Evolutionary conservation across 768 basidiomycete species (phyloP).

Genomic region (Pisolithus marmoratus): DNA sequence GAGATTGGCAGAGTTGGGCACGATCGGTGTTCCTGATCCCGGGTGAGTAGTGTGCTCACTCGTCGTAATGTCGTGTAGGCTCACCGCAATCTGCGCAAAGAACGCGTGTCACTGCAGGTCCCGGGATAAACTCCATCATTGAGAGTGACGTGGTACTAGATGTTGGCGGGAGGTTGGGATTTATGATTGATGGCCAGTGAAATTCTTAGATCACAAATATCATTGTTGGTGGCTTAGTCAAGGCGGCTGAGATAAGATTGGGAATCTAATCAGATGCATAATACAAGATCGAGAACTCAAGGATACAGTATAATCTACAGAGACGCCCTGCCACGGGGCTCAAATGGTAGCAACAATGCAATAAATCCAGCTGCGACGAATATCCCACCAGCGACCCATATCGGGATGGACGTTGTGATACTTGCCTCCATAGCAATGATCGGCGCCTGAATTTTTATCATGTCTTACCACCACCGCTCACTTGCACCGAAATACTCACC

Average conservation of each 20-base stretch:
- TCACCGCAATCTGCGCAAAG: conserved; percentile 86
- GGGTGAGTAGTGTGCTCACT: conserved; percentile 1
- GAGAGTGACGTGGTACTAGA: neutral
- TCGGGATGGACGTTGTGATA: conserved; percentile 44
- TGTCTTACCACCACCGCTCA: neutral
- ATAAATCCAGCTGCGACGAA: conserved; percentile 47
- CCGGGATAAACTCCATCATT: conserved; percentile 73
- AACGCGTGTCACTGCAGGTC: conserved; percentile 73
- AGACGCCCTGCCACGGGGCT: conserved; percentile 51
- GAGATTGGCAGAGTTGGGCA: conserved; percentile 88
- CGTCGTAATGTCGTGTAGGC: conserved; percentile 9
- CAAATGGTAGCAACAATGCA: conserved; percentile 48
- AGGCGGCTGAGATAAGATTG: conserved; percentile 10
- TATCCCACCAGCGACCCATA: conserved; percentile 48
- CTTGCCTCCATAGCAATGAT: conserved; percentile 47
- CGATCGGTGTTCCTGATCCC: conserved; percentile 68
- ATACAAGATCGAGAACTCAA: neutral
- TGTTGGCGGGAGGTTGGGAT: neutral
- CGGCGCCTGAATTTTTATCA: conserved; percentile 30
- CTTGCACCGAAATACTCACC: conserved; percentile 27
- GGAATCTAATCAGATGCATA: neutral
- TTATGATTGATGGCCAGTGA: too few relatives aligned
- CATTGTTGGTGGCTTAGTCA: too few relatives aligned
- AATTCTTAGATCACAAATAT: too few relatives aligned
- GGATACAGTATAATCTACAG: conserved; percentile 22